A percentile compares a stretch with the other conserved stretches of the same genome.
These are phyloP conservation scores for Mycena sanguinolenta DNA, from an alignment of 768 basidiomycete species.

Conservation along the genomic window DNA sequence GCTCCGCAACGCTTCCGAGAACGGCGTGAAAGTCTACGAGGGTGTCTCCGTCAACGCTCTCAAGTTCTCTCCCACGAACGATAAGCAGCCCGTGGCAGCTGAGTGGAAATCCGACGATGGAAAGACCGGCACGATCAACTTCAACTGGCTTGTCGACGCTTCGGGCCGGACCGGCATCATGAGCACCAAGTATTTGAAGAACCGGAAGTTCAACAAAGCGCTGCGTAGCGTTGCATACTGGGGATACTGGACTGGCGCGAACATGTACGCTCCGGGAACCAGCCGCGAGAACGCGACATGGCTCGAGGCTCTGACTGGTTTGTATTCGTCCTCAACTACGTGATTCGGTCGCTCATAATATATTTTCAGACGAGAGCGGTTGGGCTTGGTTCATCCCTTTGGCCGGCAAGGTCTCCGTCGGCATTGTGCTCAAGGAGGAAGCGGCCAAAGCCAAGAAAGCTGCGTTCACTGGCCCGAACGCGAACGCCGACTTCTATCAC, in stretches of 20 bases:
- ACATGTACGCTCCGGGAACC: constrained; percentile 58
- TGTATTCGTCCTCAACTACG: background rate
- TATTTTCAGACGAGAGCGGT: constrained; percentile 59
- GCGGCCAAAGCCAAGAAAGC: constrained; percentile 49
- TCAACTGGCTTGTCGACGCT: constrained; percentile 75
- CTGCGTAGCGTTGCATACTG: constrained; percentile 74
- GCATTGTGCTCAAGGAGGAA: constrained; percentile 61
- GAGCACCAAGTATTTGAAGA: constrained; percentile 69
- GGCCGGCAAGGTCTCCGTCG: constrained; percentile 63
- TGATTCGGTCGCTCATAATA: background rate
- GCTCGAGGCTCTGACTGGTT: constrained; percentile 70
- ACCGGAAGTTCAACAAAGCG: constrained; percentile 64
- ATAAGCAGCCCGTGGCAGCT: constrained; percentile 52
- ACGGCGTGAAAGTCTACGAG: constrained; percentile 64
- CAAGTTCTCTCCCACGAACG: constrained; percentile 52
- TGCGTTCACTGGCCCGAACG: constrained; percentile 29
- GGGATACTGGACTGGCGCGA: constrained; percentile 73
- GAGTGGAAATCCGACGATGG: constrained; percentile 53
- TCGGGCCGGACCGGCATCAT: constrained; percentile 71
- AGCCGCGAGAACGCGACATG: constrained; percentile 59
- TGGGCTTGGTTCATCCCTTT: constrained; percentile 70
- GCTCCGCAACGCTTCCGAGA: constrained; percentile 63
- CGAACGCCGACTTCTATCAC: constrained; percentile 44
- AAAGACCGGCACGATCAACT: constrained; percentile 57
- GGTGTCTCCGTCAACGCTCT: constrained; percentile 59